A percentile compares a stretch with the other conserved stretches of the same genome.
Conservation (phyloP, 305 asterid species). For the Solanum aculeatissimum region DNA sequence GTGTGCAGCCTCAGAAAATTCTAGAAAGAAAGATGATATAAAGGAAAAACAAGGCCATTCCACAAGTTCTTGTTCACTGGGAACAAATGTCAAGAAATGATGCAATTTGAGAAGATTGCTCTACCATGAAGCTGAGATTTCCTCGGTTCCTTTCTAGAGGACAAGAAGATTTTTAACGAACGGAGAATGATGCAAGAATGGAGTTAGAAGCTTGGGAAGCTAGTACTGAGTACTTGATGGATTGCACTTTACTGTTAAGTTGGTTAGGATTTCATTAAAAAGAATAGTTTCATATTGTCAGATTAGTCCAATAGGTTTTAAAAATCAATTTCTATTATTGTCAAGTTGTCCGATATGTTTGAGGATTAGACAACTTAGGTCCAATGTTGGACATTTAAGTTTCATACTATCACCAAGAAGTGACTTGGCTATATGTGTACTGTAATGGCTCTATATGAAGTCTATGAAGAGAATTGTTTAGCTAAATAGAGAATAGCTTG, state of each 20-base stretch:
- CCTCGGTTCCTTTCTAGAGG: too few species aligned
- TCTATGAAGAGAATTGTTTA: background rate
- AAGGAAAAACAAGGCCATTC: too few species aligned
- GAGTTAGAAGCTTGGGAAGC: background rate
- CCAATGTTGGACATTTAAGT: background rate
- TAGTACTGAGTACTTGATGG: background rate
- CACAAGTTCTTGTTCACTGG: too few species aligned
- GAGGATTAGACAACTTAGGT: background rate
- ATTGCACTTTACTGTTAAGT: background rate
- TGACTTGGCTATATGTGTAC: background rate
- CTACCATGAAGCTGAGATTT: too few species aligned
- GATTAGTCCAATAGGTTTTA: background rate
- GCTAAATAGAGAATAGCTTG: background rate
- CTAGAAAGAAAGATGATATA: too few species aligned
- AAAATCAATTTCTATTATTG: background rate
- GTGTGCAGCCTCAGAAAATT: too few species aligned
- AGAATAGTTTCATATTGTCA: background rate
- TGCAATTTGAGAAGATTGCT: too few species aligned
- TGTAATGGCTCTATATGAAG: background rate
- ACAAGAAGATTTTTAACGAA: too few species aligned
- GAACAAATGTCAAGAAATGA: too few species aligned
- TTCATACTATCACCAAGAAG: background rate
- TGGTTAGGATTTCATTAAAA: background rate
- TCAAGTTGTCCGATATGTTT: background rate
- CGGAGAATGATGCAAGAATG: background rate